Base-by-base conservation (phyloP, 2,329 filamentous ascomycete species). In the Cordyceps pruinosa region DNA sequence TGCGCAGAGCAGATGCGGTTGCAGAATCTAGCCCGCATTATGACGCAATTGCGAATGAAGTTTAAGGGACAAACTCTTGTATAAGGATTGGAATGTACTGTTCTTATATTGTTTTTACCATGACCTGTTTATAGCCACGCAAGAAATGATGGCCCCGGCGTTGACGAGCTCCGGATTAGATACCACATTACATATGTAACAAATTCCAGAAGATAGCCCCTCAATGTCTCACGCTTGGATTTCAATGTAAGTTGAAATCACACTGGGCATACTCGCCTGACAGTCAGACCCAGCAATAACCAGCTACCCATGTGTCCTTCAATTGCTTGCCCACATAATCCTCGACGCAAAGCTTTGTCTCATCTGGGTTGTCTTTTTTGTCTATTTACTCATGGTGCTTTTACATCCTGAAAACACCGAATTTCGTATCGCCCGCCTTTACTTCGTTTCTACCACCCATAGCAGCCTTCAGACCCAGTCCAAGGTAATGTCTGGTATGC, bases 381-480 rank as follows among this genome's bases (percentile, higher is more conserved):
- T 44, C 30, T 19, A 34, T 35, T 12, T 26, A 25, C n/a, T 37
- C 13, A 13, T 49, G 10, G 25, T 55, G 50, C n/a, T 8, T 59
- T 64, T 82, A 93, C 89, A 93, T 93, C 66, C 89, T 82, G 73
- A 93, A 93, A 30, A 93, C 87, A 13, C 89, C 89, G 73, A 90
- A 93, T 69, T 79, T 86, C 21, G 84, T 88, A 60, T 82, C 81
- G 49, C 82, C 81, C 9, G 80, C 76, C 66, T 79, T 77, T 47
- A 83, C 73, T 58, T 84, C 78, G 62, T 84, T 84, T 64, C 79
- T 82, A 1, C 88, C 88, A 41, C 85, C 83, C 69, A 91, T 74
- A 8, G 88, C 86, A 61, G 87, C 87, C 66, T 81, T 80, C 61
- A 93, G 70, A n/a, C 87, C 87, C 56, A 91, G 68, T 0, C 87